These are phyloP conservation scores for Saturnispora quitensis DNA, from an alignment of 805 yeast species.

Conservation along the genomic window DNA sequence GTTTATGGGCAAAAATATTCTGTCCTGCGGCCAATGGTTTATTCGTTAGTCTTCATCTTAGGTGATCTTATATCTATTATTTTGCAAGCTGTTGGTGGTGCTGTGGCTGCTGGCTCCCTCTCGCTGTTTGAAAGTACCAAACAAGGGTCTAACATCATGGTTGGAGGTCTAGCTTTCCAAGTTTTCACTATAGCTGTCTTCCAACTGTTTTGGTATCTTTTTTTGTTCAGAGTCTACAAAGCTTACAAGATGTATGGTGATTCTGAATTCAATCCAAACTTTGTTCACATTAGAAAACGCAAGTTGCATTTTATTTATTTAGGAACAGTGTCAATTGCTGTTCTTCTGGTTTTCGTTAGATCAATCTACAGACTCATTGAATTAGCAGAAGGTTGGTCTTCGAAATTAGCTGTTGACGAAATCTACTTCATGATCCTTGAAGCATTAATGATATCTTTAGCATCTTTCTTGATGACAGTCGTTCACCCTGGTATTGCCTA, in stretches of 20 bases:
- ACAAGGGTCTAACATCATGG: conserved; percentile 58
- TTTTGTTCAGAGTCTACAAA: conserved; percentile 33
- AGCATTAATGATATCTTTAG: conserved; percentile 50
- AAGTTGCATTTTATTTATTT: conserved; percentile 36
- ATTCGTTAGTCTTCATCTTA: conserved; percentile 53
- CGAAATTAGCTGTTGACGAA: conserved; percentile 54
- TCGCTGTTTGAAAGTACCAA: conserved; percentile 23
- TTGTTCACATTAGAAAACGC: conserved; percentile 28
- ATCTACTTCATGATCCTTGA: conserved; percentile 51
- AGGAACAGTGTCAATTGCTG: conserved; percentile 36
- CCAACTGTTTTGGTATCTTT: conserved; percentile 38
- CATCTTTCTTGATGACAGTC: conserved; percentile 37
- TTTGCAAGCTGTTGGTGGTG: conserved; percentile 75
- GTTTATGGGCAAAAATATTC: conserved; percentile 52
- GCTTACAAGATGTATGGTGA: conserved; percentile 21
- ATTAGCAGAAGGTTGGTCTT: conserved; percentile 63
- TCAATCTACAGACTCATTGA: conserved; percentile 70
- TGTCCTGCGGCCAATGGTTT: conserved; percentile 44
- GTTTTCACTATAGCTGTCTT: conserved; percentile 61
- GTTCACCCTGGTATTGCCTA: conserved; percentile 60
- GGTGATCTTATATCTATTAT: conserved; percentile 58
- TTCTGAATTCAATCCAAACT: conserved; percentile 30
- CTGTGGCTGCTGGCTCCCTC: conserved; percentile 45
- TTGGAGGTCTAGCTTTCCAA: conserved; percentile 73
- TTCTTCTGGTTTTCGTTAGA: conserved; percentile 50